Conservation (phyloP, 2,329 filamentous ascomycete species). For the Ceratocystis cacaofunesta region DNA sequence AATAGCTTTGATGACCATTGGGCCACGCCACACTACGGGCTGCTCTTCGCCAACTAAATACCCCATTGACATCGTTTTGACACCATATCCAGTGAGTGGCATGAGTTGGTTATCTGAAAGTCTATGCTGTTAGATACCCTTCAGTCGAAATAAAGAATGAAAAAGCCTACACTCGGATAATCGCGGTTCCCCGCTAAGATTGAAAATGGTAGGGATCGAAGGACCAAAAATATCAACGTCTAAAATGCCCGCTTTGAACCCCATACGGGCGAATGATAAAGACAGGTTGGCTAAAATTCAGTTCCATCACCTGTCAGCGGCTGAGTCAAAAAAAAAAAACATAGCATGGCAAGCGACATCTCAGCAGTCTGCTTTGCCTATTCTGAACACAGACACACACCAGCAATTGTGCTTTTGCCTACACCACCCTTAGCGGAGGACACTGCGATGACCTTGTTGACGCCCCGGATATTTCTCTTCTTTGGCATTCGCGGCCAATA, state of each 20-base stretch:
- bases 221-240: slow-evolving; percentile 97
- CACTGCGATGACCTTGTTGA: slow-evolving; percentile 87
- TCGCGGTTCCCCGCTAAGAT: slow-evolving; percentile 64
- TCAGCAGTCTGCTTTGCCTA: background rate
- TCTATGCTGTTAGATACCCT: slow-evolving; percentile 1
- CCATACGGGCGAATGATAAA: slow-evolving; percentile 67
- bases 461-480: slow-evolving; percentile 64
- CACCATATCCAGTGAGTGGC: slow-evolving; percentile 82
- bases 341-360: background rate
- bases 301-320: background rate
- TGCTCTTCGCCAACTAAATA: slow-evolving; percentile 69
- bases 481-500: slow-evolving; percentile 60
- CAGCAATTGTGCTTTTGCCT: slow-evolving; percentile 85
- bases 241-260: slow-evolving; percentile 71
- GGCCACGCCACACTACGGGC: slow-evolving; percentile 83
- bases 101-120: slow-evolving; percentile 59
- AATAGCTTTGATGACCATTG: slow-evolving; percentile 96
- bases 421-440: slow-evolving; percentile 97
- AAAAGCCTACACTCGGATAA: slow-evolving; percentile 47
- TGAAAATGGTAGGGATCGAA: slow-evolving; percentile 78
- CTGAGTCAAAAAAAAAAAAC: background rate
- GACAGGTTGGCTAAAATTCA: slow-evolving; percentile 56
- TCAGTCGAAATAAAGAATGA: slow-evolving; percentile 21
- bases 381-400: slow-evolving; percentile 29
- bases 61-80: slow-evolving; percentile 98